Percentiles rank a stretch among this genome's conserved stretches.
Evolutionary conservation across 2,329 filamentous ascomycete species (phyloP).

Genomic region (Colletotrichum echinochloae): DNA sequence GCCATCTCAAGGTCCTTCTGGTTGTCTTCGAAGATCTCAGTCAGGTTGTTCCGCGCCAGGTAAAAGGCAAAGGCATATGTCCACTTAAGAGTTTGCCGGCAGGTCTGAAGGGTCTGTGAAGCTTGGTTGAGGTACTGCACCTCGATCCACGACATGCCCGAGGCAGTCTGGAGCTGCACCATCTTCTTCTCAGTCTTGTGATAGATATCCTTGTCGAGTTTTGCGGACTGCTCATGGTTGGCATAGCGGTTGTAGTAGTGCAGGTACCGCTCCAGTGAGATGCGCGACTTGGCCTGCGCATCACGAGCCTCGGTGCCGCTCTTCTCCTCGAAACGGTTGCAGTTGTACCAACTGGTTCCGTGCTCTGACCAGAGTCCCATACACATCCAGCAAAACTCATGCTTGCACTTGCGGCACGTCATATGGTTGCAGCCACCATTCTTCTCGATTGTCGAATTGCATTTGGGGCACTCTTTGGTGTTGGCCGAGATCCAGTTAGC

Average conservation of each 20-base stretch:
- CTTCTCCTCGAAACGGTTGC: slow-evolving; percentile 97
- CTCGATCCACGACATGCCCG: slow-evolving; percentile 98
- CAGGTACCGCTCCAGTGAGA: slow-evolving; percentile 93
- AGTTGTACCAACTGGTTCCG: slow-evolving; percentile 99
- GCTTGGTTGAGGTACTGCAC: slow-evolving; percentile 96
- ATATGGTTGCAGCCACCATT: slow-evolving; percentile 98
- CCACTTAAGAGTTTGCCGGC: slow-evolving; percentile 99
- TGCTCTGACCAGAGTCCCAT: slow-evolving; percentile 99
- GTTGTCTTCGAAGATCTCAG: slow-evolving; percentile 98
- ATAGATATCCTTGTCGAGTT: slow-evolving; percentile 95
- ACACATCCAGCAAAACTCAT: slow-evolving; percentile 99
- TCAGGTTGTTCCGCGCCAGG: slow-evolving; percentile 93
- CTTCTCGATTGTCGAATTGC: slow-evolving; percentile 97
- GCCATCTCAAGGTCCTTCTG: slow-evolving; percentile 98
- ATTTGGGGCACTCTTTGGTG: slow-evolving; percentile 97
- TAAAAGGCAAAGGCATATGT: slow-evolving; percentile 99
- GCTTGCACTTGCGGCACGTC: slow-evolving; percentile 95
- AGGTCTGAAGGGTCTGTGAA: slow-evolving; percentile 92
- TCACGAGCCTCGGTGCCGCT: slow-evolving; percentile 90
- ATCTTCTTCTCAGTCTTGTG: slow-evolving; percentile 99
- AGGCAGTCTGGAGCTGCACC: slow-evolving; percentile 92
- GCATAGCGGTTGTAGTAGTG: slow-evolving; percentile 99
- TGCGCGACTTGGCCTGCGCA: slow-evolving; percentile 89
- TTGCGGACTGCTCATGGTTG: slow-evolving; percentile 98
- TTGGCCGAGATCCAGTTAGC: slow-evolving; percentile 99